These are phyloP conservation scores for Paraphoma chrysanthemicola DNA, from an alignment of 2,329 filamentous ascomycete genomes.

Conservation along the genomic window DNA sequence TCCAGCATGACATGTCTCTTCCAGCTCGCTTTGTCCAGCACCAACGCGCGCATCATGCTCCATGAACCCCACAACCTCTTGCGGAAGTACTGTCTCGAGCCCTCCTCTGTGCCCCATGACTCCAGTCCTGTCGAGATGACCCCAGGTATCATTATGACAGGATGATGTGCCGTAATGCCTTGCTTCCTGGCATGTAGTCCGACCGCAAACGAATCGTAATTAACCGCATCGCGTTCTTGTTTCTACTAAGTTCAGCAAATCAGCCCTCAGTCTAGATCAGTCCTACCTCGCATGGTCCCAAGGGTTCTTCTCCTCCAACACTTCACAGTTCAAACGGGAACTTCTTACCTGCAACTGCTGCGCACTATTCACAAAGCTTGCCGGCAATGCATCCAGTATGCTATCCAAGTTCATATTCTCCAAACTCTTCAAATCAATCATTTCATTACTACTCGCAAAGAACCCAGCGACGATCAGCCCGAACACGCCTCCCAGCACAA, in stretches of 20 bases:
- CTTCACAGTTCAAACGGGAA: not conserved
- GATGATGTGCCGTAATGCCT: conserved; percentile 81
- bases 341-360: conserved; percentile 78
- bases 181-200: conserved; percentile 82
- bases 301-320: too few species aligned
- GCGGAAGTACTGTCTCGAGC: conserved; percentile 87
- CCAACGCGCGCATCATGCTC: conserved; percentile 97
- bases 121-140: conserved; percentile 97
- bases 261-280: conserved; percentile 19
- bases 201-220: conserved; percentile 93
- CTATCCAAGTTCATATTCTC: conserved; percentile 80
- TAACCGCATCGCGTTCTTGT: conserved; percentile 84
- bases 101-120: conserved; percentile 90
- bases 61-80: conserved; percentile 97
- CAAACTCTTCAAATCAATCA: conserved; percentile 81
- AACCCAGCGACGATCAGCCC: conserved; percentile 88
- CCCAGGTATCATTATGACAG: conserved; percentile 95
- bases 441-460: conserved; percentile 86
- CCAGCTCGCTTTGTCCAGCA: conserved; percentile 92
- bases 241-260: conserved; percentile 60
- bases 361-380: conserved; percentile 84
- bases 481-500: conserved; percentile 86
- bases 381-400: conserved; percentile 85
- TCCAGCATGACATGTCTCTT: conserved; percentile 98
- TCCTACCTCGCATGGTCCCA: not conserved